Base-by-base conservation (phyloP, 495 filamentous ascomycete species). In the Tetracladium setigerum region DNA sequence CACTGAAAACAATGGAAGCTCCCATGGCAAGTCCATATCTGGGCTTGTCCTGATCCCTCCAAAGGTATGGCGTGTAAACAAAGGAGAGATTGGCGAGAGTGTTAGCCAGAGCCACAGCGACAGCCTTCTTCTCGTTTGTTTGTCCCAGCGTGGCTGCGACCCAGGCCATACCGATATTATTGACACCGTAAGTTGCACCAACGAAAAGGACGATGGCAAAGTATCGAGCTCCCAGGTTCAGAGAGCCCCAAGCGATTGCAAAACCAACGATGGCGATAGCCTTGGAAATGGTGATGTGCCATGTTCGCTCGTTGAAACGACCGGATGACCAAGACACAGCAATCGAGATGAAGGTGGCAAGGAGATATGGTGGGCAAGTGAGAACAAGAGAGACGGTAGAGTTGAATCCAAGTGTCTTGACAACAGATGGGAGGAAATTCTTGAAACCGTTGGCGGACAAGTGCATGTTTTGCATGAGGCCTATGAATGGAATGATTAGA, bases 361-460 rank as follows among this genome's bases (percentile, higher is more conserved):
- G 36, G 1, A 73, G 43, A 46, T 70, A 74, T 10, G 71, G 70
- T 11, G 73, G 73, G 34, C 62, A 68, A 1, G 70, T 69, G 14
- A 75, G 58, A 1, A 67, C 59, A 5, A 74, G 62, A 0, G 71
- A 69, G 5, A 68, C 55, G 2, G 65, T 75, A 0, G 48, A 58
- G 37, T 56, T 60, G 38, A 69, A 67, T 7, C 68, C 67, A 12
- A 75, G 58, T 0, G 60, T 69, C 38, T 64, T 52, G 5, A 74
- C 65, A 2, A 71, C 66, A 10, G 67, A 72, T 1, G 71, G 71
- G 52, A 74, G 67, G 59, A 59, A 74, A 50, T 70, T 67, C 51
- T 65, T 71, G 57, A 69, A 70, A 12, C 60, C 62, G 40, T 66
- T 65, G 24, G 68, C 61, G 11, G 63, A 44, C 12, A 67, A 38